phyloP scores from a whole-genome alignment of 352 stramenopile genomes.

The Globisporangium cederbergense region DNA sequence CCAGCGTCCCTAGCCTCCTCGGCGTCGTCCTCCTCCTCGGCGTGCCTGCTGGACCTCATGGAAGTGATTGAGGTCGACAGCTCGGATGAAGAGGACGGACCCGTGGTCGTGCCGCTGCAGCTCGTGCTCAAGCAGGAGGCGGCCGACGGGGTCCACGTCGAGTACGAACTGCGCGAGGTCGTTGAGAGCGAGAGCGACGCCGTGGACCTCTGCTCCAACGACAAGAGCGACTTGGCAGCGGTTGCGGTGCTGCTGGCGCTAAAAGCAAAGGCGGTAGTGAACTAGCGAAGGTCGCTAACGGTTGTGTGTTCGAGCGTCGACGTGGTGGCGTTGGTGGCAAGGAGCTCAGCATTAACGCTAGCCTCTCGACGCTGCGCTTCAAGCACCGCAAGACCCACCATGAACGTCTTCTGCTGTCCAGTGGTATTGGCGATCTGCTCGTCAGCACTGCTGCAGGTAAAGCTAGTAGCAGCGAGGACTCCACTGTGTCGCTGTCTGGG shows the following conservation, averaged over 20 bases:
- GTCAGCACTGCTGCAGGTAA: neutral
- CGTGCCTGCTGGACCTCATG: slow-evolving; percentile 3
- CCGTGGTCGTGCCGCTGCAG: neutral
- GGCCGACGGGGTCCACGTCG: neutral
- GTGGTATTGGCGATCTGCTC: neutral
- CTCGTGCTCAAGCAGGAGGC: slow-evolving; percentile 5
- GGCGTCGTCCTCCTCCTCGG: neutral
- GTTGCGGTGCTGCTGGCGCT: neutral
- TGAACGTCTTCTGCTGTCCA: neutral
- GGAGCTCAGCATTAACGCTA: neutral
- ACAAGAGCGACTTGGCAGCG: neutral
- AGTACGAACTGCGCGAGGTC: slow-evolving; percentile 4
- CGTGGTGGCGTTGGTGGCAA: neutral
- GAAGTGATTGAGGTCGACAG: slow-evolving; percentile 15
- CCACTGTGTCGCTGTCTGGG: neutral
- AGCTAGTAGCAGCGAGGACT: neutral
- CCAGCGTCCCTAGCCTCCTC: neutral
- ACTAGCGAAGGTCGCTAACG: neutral
- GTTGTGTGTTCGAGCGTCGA: neutral
- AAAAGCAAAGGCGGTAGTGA: neutral
- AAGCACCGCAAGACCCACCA: slow-evolving; percentile 7
- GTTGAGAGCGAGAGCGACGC: neutral
- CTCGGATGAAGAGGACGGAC: slow-evolving; percentile 6
- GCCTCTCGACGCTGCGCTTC: slow-evolving; percentile 1
- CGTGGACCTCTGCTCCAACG: neutral